Evolutionary conservation across 208 protist genomes (phyloP), one percentile per base, ranked within the genome.

Genomic region (Leptomonas pyrrhocoris): DNA sequence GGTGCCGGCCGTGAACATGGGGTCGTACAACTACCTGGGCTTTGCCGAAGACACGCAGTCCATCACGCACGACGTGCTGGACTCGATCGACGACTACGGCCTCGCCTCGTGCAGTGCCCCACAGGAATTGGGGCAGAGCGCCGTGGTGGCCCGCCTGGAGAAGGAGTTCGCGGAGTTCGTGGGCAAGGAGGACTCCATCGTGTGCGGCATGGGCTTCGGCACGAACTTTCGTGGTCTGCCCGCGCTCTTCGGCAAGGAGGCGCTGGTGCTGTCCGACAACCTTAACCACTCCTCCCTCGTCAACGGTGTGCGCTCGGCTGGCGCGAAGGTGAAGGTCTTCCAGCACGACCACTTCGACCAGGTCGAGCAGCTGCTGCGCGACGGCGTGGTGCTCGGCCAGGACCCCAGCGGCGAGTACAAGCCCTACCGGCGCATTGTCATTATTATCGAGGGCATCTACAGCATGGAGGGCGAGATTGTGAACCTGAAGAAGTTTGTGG

Each of bases 11-110:
- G 79, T 99, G 43, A 99, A 99, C 84, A 75, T 99, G 30, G 93
- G 89, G 21, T 98, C 94, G 25, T 99, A 99, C 88, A 99, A 99
- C 90, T 99, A 99, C 87, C 89, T 99, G 0, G 98, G 98, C 43
- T 99, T 99, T 80, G 98, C 95, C 5, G 91, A 98, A 55, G 97
- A 95, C 73, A 84, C 90, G 23, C 85, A 85, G 40, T 81, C 74
- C 58, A 91, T 97, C 61, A 94, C 85, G 13, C 85, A 93, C 43
- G 67, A 86, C 15, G 90, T 97, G 15, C 66, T 97, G 5, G 85
- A 96, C 34, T 71, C 73, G 23, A 60, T 98, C n/a, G 79, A 96
- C 23, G 68, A 80, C 23, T 96, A 91, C 71, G 95, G 94, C 58
- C 42, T 90, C 49, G 83, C 86, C 27, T 76, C 81, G 12, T 92